These are phyloP conservation scores for Geotrichum bryndzae DNA, from an alignment of 1,139 yeast species.

Conservation along the genomic window DNA sequence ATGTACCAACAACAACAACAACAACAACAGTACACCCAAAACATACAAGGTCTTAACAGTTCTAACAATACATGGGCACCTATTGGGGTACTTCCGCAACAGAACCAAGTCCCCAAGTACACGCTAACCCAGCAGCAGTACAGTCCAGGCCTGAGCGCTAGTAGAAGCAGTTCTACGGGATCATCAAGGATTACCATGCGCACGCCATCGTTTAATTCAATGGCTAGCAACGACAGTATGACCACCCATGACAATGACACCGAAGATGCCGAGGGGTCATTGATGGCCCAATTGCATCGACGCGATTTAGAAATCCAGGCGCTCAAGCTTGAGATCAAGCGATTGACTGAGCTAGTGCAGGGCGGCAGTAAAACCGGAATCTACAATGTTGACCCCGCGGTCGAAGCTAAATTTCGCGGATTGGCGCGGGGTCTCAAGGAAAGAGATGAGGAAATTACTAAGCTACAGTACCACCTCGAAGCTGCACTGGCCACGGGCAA, in stretches of 20 bases:
- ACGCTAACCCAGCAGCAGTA: slow-evolving; percentile 6
- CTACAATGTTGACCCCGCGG: slow-evolving; percentile 23
- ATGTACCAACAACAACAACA: slow-evolving; percentile 3
- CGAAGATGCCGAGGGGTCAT: slow-evolving; percentile 27
- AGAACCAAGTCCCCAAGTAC: background rate
- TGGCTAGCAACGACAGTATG: background rate
- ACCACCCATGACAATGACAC: slow-evolving; percentile 17
- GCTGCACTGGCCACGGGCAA: slow-evolving; percentile 46
- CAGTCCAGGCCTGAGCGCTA: background rate
- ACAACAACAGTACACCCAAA: slow-evolving; percentile 2
- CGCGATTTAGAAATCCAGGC: slow-evolving; percentile 16
- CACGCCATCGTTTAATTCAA: background rate
- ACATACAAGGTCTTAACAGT: background rate
- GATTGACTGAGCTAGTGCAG: slow-evolving; percentile 1
- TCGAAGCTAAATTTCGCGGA: slow-evolving; percentile 39
- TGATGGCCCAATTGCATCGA: slow-evolving; percentile 19
- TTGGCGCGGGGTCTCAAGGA: slow-evolving; percentile 46
- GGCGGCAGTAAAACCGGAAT: background rate
- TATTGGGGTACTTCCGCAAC: slow-evolving; percentile 2
- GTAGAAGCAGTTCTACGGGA: slow-evolving; percentile 4
- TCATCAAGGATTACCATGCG: background rate
- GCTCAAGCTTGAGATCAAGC: slow-evolving; percentile 5
- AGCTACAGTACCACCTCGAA: slow-evolving; percentile 58
- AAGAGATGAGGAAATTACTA: slow-evolving; percentile 51
- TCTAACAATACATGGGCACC: slow-evolving; percentile 2